Evolutionary conservation across 169 alveolate genomes (phyloP), one percentile per base, ranked within the genome.

Genomic region (Cryptosporidium viatorum): DNA sequence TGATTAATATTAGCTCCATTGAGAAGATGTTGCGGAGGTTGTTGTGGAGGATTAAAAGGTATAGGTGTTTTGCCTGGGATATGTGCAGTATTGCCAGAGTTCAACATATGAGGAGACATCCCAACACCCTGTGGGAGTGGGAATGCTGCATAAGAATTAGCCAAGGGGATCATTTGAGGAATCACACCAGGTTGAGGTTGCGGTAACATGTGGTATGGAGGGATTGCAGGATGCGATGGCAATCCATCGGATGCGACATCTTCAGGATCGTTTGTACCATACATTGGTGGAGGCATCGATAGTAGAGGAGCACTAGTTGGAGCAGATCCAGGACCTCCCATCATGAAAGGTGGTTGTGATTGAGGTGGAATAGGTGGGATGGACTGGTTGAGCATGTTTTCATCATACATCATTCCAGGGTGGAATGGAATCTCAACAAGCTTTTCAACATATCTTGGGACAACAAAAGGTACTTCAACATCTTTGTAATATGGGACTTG

Each of bases 361-460:
- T 80, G 89, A n/a, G 89, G 89, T 33, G 86, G 86, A 26, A 73
- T 58, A 39, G 75, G 80, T 43, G 89, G 89, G 3, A 80, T 51
- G 10, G 89, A n/a, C 33, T 80, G 89, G 35, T 80, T 80, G 12
- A 80, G 43, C 43, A 73, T 73, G 33, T 73, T 73, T 9, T 80
- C 89, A 3, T 80, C 89, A n/a, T 62, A 80, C 75, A 80, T 43
- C 89, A 80, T 80, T 58, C 89, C 89, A 3, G 96, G 96, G 74
- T 93, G 93, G 89, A 93, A 94, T 48, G 96, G 95, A 35, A 94
- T 87, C 48, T 94, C 96, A 23, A 94, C 93, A 48, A 94, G 68
- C 91, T 94, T 94, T 85, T 94, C 96, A 31, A 94, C 96, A 85
- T 94, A 94, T 71, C 96, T 91, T 48, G 96, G 96, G 37, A 94